A percentile compares a stretch with the other conserved stretches of the same genome.
Evolutionary conservation across 106 monocot species (phyloP).

Genomic region (Acanthochlamys bracteata): DNA sequence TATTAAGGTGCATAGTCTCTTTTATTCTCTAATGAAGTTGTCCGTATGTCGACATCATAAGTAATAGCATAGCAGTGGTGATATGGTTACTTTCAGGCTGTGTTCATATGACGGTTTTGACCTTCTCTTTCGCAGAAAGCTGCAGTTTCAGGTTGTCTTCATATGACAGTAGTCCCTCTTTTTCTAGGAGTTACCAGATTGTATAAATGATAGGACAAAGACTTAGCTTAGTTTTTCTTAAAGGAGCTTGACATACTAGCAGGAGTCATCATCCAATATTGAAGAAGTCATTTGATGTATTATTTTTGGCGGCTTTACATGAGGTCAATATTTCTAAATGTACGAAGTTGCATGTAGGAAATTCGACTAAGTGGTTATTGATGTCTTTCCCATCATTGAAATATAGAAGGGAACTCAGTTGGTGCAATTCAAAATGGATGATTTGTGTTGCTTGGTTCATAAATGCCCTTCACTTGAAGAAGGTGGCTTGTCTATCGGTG

Average conservation of each 20-base stretch:
- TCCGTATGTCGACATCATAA: neutral
- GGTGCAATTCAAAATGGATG: conserved; percentile 26
- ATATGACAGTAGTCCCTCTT: conserved; percentile 38
- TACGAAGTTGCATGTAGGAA: conserved; percentile 28
- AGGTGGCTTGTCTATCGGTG: conserved; percentile 55
- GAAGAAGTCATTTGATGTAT: conserved; percentile 9
- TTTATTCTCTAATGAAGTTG: neutral
- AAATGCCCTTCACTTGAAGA: conserved; percentile 43
- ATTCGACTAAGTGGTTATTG: conserved; percentile 28
- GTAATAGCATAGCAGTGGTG: neutral
- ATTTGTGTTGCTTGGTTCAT: conserved; percentile 39
- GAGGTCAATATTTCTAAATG: conserved; percentile 66
- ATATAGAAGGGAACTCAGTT: conserved; percentile 43
- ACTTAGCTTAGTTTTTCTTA: conserved; percentile 12
- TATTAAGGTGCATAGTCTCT: conserved; percentile 43
- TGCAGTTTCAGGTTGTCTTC: conserved; percentile 47
- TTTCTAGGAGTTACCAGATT: conserved; percentile 28
- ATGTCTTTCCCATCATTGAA: conserved; percentile 48
- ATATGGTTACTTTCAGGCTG: neutral
- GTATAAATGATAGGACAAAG: conserved; percentile 22
- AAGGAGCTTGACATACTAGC: conserved; percentile 10
- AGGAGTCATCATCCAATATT: conserved; percentile 11
- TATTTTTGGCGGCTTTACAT: conserved; percentile 30
- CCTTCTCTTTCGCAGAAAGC: conserved; percentile 34
- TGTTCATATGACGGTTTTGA: neutral